These are phyloP conservation scores for Exophiala alcalophila DNA, from an alignment of 2,329 filamentous ascomycete genomes.

Conservation along the genomic window DNA sequence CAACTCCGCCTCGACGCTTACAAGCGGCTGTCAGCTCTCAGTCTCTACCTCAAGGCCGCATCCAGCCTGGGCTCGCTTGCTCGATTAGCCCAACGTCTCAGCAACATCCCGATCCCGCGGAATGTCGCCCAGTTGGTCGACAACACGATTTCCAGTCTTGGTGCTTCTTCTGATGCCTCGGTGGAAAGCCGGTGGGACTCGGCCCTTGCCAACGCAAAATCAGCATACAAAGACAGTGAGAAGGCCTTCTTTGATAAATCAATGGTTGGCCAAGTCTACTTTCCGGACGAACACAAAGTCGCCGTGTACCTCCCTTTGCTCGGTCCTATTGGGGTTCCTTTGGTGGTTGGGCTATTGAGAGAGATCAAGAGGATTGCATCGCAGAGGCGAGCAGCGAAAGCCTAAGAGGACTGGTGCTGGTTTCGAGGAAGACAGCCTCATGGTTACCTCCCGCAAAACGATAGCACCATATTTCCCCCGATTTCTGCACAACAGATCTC, in stretches of 20 bases:
- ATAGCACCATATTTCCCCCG: too few species aligned
- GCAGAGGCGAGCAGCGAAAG: slow-evolving; percentile 32
- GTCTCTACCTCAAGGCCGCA: slow-evolving; percentile 81
- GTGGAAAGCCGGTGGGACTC: slow-evolving; percentile 57
- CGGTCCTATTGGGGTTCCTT: slow-evolving; percentile 84
- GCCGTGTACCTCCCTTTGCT: slow-evolving; percentile 91
- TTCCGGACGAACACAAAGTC: slow-evolving; percentile 96
- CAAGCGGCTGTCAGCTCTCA: slow-evolving; percentile 78
- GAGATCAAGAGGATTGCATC: slow-evolving; percentile 62
- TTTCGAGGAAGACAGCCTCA: too few species aligned
- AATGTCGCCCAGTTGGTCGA: slow-evolving; percentile 83
- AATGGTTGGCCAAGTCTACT: slow-evolving; percentile 98
- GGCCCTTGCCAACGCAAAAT: slow-evolving; percentile 74
- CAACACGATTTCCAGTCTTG: slow-evolving; percentile 71
- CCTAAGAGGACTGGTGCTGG: slow-evolving; percentile 27
- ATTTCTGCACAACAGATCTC: too few species aligned
- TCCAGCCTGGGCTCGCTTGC: slow-evolving; percentile 92
- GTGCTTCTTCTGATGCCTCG: slow-evolving; percentile 66
- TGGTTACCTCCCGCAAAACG: too few species aligned
- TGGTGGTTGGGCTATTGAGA: slow-evolving; percentile 78
- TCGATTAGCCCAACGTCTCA: slow-evolving; percentile 75
- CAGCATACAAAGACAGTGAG: slow-evolving; percentile 85
- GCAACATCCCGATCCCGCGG: slow-evolving; percentile 85
- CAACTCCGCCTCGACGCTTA: slow-evolving; percentile 82
- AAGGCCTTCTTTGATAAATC: slow-evolving; percentile 97